Base-by-base conservation (phyloP, 768 basidiomycete species). In the Jaapia argillacea region DNA sequence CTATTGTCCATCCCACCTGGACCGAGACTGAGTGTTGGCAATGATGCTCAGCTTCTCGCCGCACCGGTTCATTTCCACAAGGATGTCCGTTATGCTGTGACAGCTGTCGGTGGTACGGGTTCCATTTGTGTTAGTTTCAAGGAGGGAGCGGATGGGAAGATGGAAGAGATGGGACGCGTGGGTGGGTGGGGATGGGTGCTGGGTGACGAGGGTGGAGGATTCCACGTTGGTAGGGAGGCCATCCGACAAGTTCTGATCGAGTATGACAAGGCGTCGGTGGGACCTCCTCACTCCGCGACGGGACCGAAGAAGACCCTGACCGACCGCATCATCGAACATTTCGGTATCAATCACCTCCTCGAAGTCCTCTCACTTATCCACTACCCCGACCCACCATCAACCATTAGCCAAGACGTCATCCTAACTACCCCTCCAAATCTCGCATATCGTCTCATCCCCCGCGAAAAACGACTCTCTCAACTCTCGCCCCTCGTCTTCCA, bases 101-200 rank as follows among this genome's bases (percentile, higher is more conserved):
- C 80, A 3, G 80, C 79, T 41, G 81, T 93, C 46, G 81, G 72
- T 2, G 90, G 90, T 12, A 94, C 90, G 0, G 90, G 90, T 2
- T 79, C 81, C 7, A 85, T 79, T 52, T 73, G 81, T 25, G 79
- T 81, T 13, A 75, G 76, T 43, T 88, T 86, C 61, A 63, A 62
- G 41, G 66, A 71, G 36, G 60, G 51, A 0, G 59, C 58, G 4
- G 62, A 56, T 7, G 63, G 62, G 5, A 46, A 48, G n/a, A 64
- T 84, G 18, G 56, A 72, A 39, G 79, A 85, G 52, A 69, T 85
- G 33, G 83, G 77, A 1, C 71, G 86, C 5, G 70, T 75, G 24
- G 85, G 86, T 3, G 85, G 86, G 1, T 87, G 81, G 82, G 85
- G 86, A 1, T 87, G 85, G 83, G 77, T 88, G 16, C 66, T 88